These are phyloP conservation scores for Cutaneotrichosporon cavernicola DNA, from an alignment of 1,284 basidiomycete genomes.

Conservation along the genomic window DNA sequence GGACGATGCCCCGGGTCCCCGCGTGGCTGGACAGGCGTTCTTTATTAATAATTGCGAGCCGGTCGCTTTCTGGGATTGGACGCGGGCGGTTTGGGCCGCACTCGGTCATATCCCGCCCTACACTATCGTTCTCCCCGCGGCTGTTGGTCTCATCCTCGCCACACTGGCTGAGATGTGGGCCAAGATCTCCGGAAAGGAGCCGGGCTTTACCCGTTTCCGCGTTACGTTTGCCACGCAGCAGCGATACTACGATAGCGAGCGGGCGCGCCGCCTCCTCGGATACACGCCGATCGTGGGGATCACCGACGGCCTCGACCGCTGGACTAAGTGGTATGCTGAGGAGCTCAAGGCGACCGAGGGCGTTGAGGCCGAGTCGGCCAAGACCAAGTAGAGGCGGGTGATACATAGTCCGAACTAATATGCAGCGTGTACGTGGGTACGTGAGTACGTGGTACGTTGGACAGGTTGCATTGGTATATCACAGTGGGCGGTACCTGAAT, in stretches of 20 bases:
- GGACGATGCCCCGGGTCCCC: constrained; percentile 33
- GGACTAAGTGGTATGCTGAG: constrained; percentile 48
- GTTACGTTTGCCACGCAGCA: constrained; percentile 67
- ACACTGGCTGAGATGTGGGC: constrained; percentile 71
- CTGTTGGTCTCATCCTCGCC: constrained; percentile 69
- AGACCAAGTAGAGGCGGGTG: constrained; percentile 11
- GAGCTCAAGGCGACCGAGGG: constrained; percentile 40
- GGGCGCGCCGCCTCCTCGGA: constrained; percentile 83
- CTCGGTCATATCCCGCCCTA: constrained; percentile 64
- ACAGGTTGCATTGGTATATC: neutral
- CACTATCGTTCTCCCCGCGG: constrained; percentile 63
- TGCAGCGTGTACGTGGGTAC: neutral
- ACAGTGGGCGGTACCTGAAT: neutral
- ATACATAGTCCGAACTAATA: constrained; percentile 1
- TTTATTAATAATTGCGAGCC: constrained; percentile 99
- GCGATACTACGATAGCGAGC: constrained; percentile 94
- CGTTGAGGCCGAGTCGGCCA: constrained; percentile 7
- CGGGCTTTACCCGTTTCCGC: constrained; percentile 86
- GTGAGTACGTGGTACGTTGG: neutral
- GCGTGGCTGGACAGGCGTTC: constrained; percentile 88
- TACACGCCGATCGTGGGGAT: constrained; percentile 89
- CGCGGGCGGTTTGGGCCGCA: constrained; percentile 77
- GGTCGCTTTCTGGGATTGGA: constrained; percentile 94
- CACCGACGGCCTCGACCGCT: constrained; percentile 76
- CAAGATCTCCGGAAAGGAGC: constrained; percentile 73